Evolutionary conservation across 208 protist genomes (phyloP).

Genomic region (Acanthamoeba royreba): DNA sequence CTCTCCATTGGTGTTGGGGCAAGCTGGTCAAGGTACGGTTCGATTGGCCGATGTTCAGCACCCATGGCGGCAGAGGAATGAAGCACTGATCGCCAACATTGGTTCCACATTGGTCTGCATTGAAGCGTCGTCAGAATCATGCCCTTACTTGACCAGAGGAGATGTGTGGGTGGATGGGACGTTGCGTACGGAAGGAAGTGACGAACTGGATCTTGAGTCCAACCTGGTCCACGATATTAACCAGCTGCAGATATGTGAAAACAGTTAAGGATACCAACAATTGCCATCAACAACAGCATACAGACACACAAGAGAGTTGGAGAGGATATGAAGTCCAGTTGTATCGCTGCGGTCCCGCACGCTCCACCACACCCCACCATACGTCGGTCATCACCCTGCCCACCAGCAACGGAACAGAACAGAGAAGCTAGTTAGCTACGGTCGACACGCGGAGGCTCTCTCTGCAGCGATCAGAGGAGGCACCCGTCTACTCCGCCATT

Average conservation of each 20-base stretch:
- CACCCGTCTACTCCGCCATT: constrained; percentile 37
- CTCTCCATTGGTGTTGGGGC: too few relatives aligned
- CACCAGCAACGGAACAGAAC: too few relatives aligned
- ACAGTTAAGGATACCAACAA: too few relatives aligned
- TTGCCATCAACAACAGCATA: too few relatives aligned
- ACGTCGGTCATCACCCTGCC: constrained; percentile 83
- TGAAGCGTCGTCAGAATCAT: too few relatives aligned
- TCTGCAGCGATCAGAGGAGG: too few relatives aligned
- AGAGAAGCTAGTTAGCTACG: background rate
- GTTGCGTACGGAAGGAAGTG: constrained; percentile 62
- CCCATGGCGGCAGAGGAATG: constrained; percentile 79
- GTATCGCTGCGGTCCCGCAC: constrained; percentile 66
- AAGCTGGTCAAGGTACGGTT: constrained; percentile 50
- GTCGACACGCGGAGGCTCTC: too few relatives aligned
- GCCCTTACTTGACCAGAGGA: too few relatives aligned
- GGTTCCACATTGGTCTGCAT: constrained; percentile 79
- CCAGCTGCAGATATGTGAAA: too few relatives aligned
- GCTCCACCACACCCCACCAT: constrained; percentile 83
- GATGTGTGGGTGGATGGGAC: too few relatives aligned
- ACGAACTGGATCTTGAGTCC: constrained; percentile 75
- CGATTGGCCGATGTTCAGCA: constrained; percentile 53
- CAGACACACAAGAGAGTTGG: too few relatives aligned
- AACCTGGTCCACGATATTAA: constrained; percentile 49
- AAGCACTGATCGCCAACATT: constrained; percentile 82
- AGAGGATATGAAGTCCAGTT: constrained; percentile 73